phyloP scores from a whole-genome alignment of 192 early-diverging fungal species.

The Linnemannia elongata region DNA sequence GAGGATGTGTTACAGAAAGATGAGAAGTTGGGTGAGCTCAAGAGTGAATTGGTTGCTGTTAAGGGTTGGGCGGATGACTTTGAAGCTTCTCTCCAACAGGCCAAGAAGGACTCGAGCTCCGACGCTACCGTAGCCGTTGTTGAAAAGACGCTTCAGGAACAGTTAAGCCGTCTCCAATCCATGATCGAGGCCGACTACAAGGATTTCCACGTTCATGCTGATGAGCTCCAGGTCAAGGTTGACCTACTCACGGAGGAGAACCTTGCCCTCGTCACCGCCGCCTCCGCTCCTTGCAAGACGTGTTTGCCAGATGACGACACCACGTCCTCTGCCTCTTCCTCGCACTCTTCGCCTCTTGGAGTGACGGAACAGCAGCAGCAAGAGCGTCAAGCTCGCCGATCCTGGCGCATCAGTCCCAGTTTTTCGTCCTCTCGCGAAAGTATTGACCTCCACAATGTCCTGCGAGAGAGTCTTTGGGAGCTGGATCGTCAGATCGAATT shows the following conservation, averaged over 20 bases:
- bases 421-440: background rate
- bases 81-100: background rate
- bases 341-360: too few relatives aligned
- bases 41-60: slow-evolving; percentile 10
- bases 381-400: background rate
- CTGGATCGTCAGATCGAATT: slow-evolving; percentile 27
- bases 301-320: background rate
- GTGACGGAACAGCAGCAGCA: background rate
- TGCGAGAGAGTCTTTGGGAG: slow-evolving; percentile 36
- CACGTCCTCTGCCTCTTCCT: background rate
- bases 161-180: slow-evolving; percentile 21
- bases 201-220: background rate
- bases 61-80: slow-evolving; percentile 33
- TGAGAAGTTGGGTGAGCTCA: slow-evolving; percentile 11
- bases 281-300: background rate
- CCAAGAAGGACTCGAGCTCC: background rate
- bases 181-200: slow-evolving; percentile 36
- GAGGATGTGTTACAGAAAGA: slow-evolving; percentile 39
- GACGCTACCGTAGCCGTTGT: background rate
- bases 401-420: too few relatives aligned
- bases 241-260: slow-evolving; percentile 18
- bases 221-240: slow-evolving; percentile 9
- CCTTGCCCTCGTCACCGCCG: background rate
- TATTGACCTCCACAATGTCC: slow-evolving; percentile 15
- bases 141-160: slow-evolving; percentile 1